phyloP scores from a whole-genome alignment of 768 basidiomycete genomes.

The Lentinula sp. region DNA sequence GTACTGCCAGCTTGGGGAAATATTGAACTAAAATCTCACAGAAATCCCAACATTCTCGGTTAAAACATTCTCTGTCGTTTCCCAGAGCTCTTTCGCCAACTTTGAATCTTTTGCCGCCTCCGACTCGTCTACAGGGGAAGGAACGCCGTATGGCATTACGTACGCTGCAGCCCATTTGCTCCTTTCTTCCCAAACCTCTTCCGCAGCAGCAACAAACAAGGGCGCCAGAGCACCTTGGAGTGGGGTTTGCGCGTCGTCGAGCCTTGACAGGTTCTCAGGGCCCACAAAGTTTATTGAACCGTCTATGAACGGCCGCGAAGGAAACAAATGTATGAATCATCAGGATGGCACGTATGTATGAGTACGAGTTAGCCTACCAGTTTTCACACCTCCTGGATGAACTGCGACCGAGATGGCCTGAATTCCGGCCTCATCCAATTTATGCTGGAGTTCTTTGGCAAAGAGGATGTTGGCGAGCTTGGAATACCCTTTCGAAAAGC shows the following conservation, averaged over 20 bases:
- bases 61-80: slow-evolving; percentile 27
- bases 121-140: slow-evolving; percentile 17
- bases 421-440: slow-evolving; percentile 27
- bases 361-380: slow-evolving; percentile 17
- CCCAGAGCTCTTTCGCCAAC: slow-evolving; percentile 32
- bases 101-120: slow-evolving; percentile 22
- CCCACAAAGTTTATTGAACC: neutral
- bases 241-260: slow-evolving; percentile 12
- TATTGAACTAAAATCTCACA: neutral
- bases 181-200: slow-evolving; percentile 18
- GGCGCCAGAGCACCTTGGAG: slow-evolving; percentile 28
- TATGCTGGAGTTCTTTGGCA: slow-evolving; percentile 43
- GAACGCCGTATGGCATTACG: slow-evolving; percentile 25
- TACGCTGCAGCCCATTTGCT: slow-evolving; percentile 30
- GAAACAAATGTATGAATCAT: too few species aligned
- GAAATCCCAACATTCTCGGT: neutral
- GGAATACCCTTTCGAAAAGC: slow-evolving; percentile 28
- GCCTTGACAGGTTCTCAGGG: neutral
- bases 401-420: slow-evolving; percentile 32
- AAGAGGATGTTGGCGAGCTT: slow-evolving; percentile 50
- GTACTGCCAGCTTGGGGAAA: neutral
- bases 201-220: slow-evolving; percentile 33
- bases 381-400: slow-evolving; percentile 35
- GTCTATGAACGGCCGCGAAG: neutral
- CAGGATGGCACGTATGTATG: too few species aligned